Evolutionary conservation across 2,329 filamentous ascomycete species (phyloP).

Genomic region (Arthrobotrys megalospora): DNA sequence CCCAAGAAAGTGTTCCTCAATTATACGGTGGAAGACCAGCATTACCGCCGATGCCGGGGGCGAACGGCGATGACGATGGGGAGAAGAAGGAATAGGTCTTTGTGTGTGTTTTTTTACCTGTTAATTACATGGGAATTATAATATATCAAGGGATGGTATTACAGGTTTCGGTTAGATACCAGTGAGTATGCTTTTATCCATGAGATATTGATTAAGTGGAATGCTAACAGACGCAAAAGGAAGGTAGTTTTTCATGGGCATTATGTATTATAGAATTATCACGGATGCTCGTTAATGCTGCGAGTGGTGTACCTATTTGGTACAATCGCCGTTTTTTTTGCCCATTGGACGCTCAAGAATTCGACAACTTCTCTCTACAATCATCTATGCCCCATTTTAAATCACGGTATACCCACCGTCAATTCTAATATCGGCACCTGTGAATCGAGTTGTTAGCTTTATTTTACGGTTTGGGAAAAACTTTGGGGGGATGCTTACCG

Average conservation of each 20-base stretch:
- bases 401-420: constrained; percentile 92
- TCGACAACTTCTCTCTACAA: neutral
- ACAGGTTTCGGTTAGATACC: neutral
- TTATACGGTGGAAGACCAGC: constrained; percentile 54
- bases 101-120: too few species aligned
- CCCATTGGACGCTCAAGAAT: neutral
- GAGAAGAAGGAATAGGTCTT: constrained; percentile 39
- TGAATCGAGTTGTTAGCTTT: constrained; percentile 62
- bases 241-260: neutral
- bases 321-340: constrained; percentile 24
- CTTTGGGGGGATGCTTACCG: constrained; percentile 70
- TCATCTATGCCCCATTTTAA: constrained; percentile 3
- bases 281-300: constrained; percentile 24
- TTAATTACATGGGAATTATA: neutral
- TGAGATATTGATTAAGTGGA: neutral
- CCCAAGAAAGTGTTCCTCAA: constrained; percentile 40
- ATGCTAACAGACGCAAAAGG: neutral
- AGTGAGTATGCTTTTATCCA: neutral
- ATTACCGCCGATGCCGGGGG: constrained; percentile 47
- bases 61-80: constrained; percentile 32
- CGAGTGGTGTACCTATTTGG: neutral
- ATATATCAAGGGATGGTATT: neutral
- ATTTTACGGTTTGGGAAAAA: neutral
- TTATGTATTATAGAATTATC: constrained; percentile 40
- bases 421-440: constrained; percentile 81